Conservation (phyloP, 2,329 filamentous ascomycete genomes). For the Aureobasidium sp. region DNA sequence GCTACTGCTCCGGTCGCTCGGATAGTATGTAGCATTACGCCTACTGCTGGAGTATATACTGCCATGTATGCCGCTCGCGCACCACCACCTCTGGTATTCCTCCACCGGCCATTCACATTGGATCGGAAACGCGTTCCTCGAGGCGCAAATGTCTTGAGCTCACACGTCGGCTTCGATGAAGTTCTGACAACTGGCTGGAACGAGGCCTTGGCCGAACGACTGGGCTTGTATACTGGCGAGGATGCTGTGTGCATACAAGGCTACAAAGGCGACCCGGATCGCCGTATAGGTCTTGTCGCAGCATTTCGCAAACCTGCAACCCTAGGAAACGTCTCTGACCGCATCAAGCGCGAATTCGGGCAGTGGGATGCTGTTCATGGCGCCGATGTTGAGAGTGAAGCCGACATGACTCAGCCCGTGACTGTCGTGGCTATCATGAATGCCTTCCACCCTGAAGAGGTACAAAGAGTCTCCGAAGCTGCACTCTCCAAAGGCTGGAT, state of each 20-base stretch:
- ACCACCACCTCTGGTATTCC: constrained; percentile 1
- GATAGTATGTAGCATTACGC: constrained; percentile 6
- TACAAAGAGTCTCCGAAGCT: constrained; percentile 26
- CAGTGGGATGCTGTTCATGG: not conserved
- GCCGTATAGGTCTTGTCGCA: constrained; percentile 30
- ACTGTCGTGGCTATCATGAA: constrained; percentile 30
- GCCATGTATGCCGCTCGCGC: not conserved
- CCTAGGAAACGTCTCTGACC: not conserved
- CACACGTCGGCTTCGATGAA: constrained; percentile 26
- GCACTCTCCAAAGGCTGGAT: constrained; percentile 22
- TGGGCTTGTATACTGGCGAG: constrained; percentile 22
- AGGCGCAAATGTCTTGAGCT: not conserved
- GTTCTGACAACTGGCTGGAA: constrained; percentile 33
- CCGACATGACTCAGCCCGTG: constrained; percentile 16
- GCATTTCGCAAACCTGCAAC: constrained; percentile 12
- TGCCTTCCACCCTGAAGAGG: constrained; percentile 30
- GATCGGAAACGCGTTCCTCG: constrained; percentile 1
- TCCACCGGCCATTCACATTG: constrained; percentile 11
- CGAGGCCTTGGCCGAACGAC: constrained; percentile 23
- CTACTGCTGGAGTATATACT: constrained; percentile 8
- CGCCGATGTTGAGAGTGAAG: not conserved
- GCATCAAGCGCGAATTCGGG: constrained; percentile 8
- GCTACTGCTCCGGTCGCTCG: not conserved
- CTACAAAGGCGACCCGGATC: constrained; percentile 31
- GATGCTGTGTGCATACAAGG: constrained; percentile 28